Percentiles rank a stretch among this genome's conserved stretches.
phyloP scores from a whole-genome alignment of 2,329 filamentous ascomycete species.

The Pyricularia grisea region DNA sequence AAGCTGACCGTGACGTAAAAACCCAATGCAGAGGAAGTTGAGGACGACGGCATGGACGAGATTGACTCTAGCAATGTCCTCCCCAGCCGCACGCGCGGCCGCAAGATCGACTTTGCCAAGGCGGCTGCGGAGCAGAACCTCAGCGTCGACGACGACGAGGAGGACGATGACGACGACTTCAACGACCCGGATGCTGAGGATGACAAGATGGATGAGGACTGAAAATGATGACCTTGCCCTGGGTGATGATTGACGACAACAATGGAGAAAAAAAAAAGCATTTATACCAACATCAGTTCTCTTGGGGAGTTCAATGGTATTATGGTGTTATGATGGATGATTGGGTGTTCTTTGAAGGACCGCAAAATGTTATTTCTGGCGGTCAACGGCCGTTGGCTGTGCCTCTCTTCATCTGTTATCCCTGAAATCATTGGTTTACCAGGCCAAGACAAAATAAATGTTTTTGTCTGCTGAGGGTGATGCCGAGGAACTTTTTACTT shows the following conservation, averaged over 20 bases:
- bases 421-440: neutral
- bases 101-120: slow-evolving; percentile 87
- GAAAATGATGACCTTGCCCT: slow-evolving; percentile 7
- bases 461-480: neutral
- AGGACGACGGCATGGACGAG: slow-evolving; percentile 78
- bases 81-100: slow-evolving; percentile 80
- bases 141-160: slow-evolving; percentile 72
- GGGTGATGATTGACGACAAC: neutral
- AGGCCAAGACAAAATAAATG: neutral
- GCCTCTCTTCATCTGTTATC: neutral
- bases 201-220: slow-evolving; percentile 60
- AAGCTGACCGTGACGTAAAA: slow-evolving; percentile 16
- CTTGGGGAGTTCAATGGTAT: neutral
- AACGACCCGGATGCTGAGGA: slow-evolving; percentile 53
- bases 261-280: neutral
- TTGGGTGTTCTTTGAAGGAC: neutral
- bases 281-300: neutral
- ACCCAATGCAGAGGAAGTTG: slow-evolving; percentile 46
- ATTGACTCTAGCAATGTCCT: slow-evolving; percentile 90
- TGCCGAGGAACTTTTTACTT: neutral
- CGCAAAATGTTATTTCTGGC: neutral
- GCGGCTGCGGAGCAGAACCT: slow-evolving; percentile 69
- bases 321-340: neutral
- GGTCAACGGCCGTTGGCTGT: neutral
- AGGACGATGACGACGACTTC: slow-evolving; percentile 64